These are phyloP conservation scores for Phytophthora lateralis DNA, from an alignment of 352 stramenopile species.

Conservation along the genomic window DNA sequence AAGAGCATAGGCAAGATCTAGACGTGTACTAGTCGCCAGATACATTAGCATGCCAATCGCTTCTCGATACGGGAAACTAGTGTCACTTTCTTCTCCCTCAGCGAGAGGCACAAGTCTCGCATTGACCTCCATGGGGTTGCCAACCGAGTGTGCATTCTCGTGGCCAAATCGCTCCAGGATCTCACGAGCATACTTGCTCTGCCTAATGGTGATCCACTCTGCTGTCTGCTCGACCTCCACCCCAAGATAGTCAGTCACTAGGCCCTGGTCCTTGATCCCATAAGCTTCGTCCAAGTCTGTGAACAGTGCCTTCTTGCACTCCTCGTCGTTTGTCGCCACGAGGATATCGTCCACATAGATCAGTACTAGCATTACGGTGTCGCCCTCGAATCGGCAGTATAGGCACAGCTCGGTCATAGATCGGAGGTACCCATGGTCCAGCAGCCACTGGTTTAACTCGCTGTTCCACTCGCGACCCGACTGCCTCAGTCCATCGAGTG, in stretches of 20 bases:
- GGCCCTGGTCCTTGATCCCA: not conserved
- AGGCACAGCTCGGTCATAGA: not conserved
- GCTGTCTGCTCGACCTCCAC: not conserved
- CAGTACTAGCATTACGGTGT: not conserved
- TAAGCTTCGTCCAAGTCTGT: not conserved
- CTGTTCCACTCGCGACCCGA: slow-evolving; percentile 3
- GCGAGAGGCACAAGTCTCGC: not conserved
- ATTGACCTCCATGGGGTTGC: not conserved
- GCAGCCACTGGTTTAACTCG: not conserved
- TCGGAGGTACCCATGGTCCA: not conserved
- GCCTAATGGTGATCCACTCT: not conserved
- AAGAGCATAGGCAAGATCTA: not conserved
- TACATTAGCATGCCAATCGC: not conserved
- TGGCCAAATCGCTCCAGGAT: not conserved
- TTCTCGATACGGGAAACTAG: not conserved
- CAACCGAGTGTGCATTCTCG: not conserved
- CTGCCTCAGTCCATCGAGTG: not conserved
- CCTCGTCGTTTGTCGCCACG: not conserved
- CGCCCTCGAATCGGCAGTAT: not conserved
- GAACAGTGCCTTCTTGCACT: not conserved
- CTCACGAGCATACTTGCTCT: not conserved
- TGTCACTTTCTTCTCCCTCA: not conserved
- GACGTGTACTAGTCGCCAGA: not conserved
- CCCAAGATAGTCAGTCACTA: not conserved
- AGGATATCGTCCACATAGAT: not conserved